Evolutionary conservation across 768 basidiomycete species (phyloP).

Genomic region (Suillus hirtellus): DNA sequence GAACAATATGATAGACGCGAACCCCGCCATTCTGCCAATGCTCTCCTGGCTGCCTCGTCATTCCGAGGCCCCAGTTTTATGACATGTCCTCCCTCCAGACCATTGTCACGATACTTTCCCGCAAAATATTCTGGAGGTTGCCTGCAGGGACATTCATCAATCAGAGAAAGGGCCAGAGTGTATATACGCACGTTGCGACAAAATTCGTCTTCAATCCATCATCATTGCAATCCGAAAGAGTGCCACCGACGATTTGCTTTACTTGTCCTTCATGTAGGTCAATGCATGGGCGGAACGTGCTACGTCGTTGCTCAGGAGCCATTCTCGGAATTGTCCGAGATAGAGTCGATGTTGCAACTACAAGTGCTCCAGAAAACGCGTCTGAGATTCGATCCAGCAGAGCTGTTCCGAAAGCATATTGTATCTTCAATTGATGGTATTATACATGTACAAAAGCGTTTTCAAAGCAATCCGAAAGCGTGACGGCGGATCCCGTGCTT

Average conservation of each 20-base stretch:
- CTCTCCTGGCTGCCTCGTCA: constrained; percentile 84
- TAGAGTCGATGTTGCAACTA: not conserved
- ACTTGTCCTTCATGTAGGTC: constrained; percentile 95
- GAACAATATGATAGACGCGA: constrained; percentile 19
- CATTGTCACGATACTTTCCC: constrained; percentile 65
- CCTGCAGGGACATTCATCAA: constrained; percentile 38
- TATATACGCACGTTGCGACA: constrained; percentile 68
- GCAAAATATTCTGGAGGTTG: constrained; percentile 82
- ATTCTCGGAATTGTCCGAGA: constrained; percentile 15
- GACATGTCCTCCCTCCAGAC: constrained; percentile 86
- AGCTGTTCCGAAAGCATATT: not conserved
- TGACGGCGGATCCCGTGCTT: constrained; percentile 15
- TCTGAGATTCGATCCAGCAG: not conserved
- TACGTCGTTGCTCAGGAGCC: constrained; percentile 30
- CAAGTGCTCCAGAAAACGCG: not conserved
- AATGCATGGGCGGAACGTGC: constrained; percentile 88
- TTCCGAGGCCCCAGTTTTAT: constrained; percentile 94
- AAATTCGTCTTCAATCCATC: constrained; percentile 81
- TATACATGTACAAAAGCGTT: not conserved
- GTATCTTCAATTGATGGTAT: constrained; percentile 3
- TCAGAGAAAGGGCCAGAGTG: constrained; percentile 1
- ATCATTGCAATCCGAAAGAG: constrained; percentile 70
- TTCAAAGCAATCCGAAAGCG: constrained; percentile 9
- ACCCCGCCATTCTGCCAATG: constrained; percentile 85
- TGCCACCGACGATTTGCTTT: constrained; percentile 97